Evolutionary conservation across 768 basidiomycete genomes (phyloP), one percentile per base, ranked within the genome.

Genomic region (Lyophyllum shimeji): DNA sequence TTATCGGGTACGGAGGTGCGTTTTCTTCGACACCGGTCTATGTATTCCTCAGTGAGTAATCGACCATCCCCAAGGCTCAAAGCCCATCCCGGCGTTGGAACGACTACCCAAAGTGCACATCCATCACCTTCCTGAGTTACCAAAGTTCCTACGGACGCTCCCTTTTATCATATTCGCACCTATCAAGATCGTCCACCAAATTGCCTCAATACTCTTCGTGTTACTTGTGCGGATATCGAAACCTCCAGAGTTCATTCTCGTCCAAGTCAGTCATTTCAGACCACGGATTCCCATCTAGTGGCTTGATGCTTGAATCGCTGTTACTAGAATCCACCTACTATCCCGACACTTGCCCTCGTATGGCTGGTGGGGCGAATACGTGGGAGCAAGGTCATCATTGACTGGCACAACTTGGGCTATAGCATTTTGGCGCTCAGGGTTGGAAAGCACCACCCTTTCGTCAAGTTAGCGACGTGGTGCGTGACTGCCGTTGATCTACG

Each of bases 381-480:
- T 17, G 87, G 90, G 2, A 88, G 87, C 61, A 93, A 90, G 63
- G 76, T 99, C 61, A 90, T 99, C 57, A 95, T 99, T 52, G 97
- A 99, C 73, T 99, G 97, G 97, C 97, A 99, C 69, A 99, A 99
- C 69, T 82, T 96, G 23, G 97, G 97, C 17, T 95, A 93, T 68
- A 96, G 86, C 60, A 94, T 98, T 45, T 82, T 99, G 46, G 89
- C 89, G 1, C 71, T 99, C 60, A 88, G 85, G 63, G 73, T 95
- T n/a, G 90, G 93, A 0, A 56, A 75, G 1, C 67, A 70, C 0
- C 90, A 94, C 67, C 69, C 77, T 0, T 78, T 95, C 58, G 93
- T 96, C 39, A 79, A 70, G 60, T 66, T 96, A 20, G 89, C 93
- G 0, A 84, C 82, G 72, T 81, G 81, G 96, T 96, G 61, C n/a